phyloP scores from a whole-genome alignment of 2,329 filamentous ascomycete genomes.

The Exophiala aquamarina region DNA sequence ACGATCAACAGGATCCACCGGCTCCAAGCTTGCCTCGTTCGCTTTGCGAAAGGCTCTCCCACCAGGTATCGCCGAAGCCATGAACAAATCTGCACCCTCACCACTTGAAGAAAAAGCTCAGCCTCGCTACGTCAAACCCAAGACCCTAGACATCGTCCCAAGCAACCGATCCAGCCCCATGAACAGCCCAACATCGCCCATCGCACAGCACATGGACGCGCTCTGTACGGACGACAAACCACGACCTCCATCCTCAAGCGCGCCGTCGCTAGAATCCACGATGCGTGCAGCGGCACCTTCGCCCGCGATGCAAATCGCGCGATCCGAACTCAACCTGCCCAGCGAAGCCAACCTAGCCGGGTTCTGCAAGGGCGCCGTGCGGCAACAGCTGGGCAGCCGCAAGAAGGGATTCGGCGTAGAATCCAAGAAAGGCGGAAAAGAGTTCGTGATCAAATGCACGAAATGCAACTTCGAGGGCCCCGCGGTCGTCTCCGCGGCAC shows the following conservation, averaged over 20 bases:
- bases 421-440: slow-evolving; percentile 30
- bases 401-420: slow-evolving; percentile 35
- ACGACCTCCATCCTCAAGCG: slow-evolving; percentile 1
- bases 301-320: slow-evolving; percentile 10
- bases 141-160: not conserved
- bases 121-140: slow-evolving; percentile 19
- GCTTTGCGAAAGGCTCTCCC: slow-evolving; percentile 17
- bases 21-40: slow-evolving; percentile 15
- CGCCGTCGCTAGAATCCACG: slow-evolving; percentile 12
- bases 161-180: not conserved
- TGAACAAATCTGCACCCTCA: slow-evolving; percentile 13
- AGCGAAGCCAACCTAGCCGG: slow-evolving; percentile 37
- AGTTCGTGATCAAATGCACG: slow-evolving; percentile 37
- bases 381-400: slow-evolving; percentile 33
- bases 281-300: slow-evolving; percentile 4
- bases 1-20: slow-evolving; percentile 16
- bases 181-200: slow-evolving; percentile 7
- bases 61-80: slow-evolving; percentile 19
- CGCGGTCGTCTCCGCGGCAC: slow-evolving; percentile 26
- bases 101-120: slow-evolving; percentile 8
- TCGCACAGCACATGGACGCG: slow-evolving; percentile 3
- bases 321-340: slow-evolving; percentile 30
- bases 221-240: slow-evolving; percentile 4
- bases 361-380: slow-evolving; percentile 41
- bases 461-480: slow-evolving; percentile 45